Base-by-base conservation (phyloP, 495 filamentous ascomycete genomes). In the Penicillium turbatum region DNA sequence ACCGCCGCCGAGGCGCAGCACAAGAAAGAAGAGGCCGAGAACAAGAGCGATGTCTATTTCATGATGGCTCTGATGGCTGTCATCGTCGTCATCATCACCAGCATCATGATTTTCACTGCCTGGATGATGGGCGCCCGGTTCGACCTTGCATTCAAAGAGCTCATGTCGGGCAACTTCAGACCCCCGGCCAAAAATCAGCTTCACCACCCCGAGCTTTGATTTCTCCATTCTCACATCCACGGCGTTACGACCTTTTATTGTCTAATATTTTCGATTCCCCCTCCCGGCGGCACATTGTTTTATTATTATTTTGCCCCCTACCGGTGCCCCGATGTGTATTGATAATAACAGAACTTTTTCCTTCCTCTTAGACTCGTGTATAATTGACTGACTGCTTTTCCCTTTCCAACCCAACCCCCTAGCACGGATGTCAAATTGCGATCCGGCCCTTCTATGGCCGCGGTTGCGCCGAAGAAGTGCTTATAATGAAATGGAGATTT, bases 381-480 rank as follows among this genome's bases (percentile, higher is more conserved):
- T 21, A 16, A n/a, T 7, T 19, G 38, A 35, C 32, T 46, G n/a
- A 36, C 32, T 46, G n/a, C 30, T 6, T 12, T 8, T 38, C 8
- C 21, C 17, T n/a, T 16, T 44, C 26, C 13, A 1, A 21, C 35
- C 19, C 29, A 24, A 16, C 38, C 32, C 32, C 10, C 57, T 69
- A 91, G 91, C 90, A 95, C 89, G 85, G 87, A 95, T 96, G 91
- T 95, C 91, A 96, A 95, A 95, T 95, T 96, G 83, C 90, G 89
- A 88, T 86, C 78, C 82, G 79, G 85, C 77, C 78, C 61, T 74
- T 78, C 74, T 69, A 87, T 95, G 87, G 82, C 87, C 89, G 82
- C 74, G 77, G 84, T 89, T 92, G 90, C 90, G 90, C 90, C 90
- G 87, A 90, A 85, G 81, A 84, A 78, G 82, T 86, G 83, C 83